Evolutionary conservation across 78 protist genomes (phyloP), one percentile per base, ranked within the genome.

Genomic region (Dictyostelium capitatum): DNA sequence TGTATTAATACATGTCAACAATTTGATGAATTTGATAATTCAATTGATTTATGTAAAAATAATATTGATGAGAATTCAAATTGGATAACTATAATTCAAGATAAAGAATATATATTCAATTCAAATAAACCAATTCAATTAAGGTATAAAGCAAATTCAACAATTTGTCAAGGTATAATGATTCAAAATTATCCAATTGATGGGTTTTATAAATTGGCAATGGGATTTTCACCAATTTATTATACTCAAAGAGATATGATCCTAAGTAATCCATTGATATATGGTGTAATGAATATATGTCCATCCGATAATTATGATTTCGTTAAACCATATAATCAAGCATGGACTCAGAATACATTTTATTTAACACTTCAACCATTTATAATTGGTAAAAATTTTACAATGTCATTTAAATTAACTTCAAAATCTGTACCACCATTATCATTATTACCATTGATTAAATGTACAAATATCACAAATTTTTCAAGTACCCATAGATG

Each of bases 61-160:
- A 28, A 28, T 23, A 28, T 28, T 0, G 73, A 64, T 64, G 20
- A 23, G 17, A 25, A 41, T 51, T 43, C 53, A 28, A 25, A 3
- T 70, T 85, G 92, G 92, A 64, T n/a, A 0, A 57, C 77, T 2
- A 20, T 85, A 17, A 20, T 59, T 0, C 32, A 73, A 25, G 79
- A 85, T n/a, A 28, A 78, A 53, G n/a, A 41, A 0, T 57, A 56
- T 47, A 51, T 75, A 41, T 32, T 48, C 6, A 59, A 19, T 41
- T 47, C 56, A 2, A 12, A 30, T 46, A 77, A 53, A 32, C 1
- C 77, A 0, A n/a, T 85, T 11, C n/a, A 43, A 0, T n/a, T 85
- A n/a, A 62, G 92, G 46, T 77, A 77, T n/a, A 85, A 85, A 77
- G 92, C 92, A 2, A 15, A 72, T 20, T 9, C 59, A 14, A 11